Percentiles rank a stretch among this genome's conserved stretches.
Conservation (phyloP, 2,329 filamentous ascomycete genomes). For the Diaporthe ampelina region DNA sequence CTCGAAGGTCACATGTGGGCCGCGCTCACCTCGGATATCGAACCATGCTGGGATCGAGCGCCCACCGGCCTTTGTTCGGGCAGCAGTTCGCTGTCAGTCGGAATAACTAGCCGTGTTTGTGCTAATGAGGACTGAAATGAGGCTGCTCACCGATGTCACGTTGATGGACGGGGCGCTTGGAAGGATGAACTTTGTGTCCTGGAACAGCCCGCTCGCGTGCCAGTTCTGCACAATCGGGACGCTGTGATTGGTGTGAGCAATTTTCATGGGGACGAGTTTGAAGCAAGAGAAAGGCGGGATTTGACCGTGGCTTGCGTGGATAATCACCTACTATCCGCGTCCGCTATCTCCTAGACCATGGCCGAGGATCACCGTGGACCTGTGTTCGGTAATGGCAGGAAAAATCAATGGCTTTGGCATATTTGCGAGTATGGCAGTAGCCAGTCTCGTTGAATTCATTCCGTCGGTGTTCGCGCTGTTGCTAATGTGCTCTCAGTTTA, state of each 20-base stretch:
- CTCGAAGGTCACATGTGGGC: constrained; percentile 30
- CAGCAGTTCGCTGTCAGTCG: neutral
- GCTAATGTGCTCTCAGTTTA: neutral
- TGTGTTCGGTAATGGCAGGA: constrained; percentile 33
- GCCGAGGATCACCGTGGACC: constrained; percentile 31
- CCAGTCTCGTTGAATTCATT: neutral
- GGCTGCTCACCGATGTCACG: constrained; percentile 23
- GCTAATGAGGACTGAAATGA: neutral
- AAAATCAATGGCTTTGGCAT: constrained; percentile 27
- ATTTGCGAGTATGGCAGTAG: constrained; percentile 27
- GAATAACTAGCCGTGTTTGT: neutral
- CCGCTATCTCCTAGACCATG: constrained; percentile 31
- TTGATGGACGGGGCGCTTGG: constrained; percentile 16
- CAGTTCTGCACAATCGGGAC: constrained; percentile 15
- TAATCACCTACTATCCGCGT: constrained; percentile 12
- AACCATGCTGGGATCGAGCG: constrained; percentile 34
- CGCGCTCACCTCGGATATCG: constrained; percentile 34
- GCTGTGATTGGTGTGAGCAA: neutral
- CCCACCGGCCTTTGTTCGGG: neutral
- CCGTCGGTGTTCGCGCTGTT: neutral
- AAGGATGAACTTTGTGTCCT: constrained; percentile 37
- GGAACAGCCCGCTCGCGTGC: constrained; percentile 34
- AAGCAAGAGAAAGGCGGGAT: neutral
- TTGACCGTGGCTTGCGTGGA: neutral
- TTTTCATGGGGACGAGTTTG: neutral